Conservation (phyloP, 1,139 yeast genomes). For the Pichia sp. region DNA sequence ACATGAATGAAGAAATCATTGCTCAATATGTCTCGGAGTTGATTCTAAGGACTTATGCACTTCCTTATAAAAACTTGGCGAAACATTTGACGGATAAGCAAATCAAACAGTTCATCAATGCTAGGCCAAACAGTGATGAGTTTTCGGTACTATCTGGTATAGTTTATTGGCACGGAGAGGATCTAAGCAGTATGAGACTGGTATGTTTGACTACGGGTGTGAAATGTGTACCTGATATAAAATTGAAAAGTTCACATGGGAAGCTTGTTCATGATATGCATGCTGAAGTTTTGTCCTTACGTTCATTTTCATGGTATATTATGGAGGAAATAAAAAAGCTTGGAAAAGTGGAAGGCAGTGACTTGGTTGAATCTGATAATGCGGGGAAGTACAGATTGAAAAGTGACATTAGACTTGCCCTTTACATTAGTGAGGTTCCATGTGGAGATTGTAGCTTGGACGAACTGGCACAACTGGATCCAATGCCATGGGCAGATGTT, state of each 20-base stretch:
- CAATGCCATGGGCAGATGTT: slow-evolving; percentile 1
- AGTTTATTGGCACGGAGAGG: slow-evolving; percentile 33
- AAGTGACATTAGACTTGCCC: slow-evolving; percentile 41
- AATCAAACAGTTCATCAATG: slow-evolving; percentile 20
- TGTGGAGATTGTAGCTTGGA: slow-evolving; percentile 89
- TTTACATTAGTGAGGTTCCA: slow-evolving; percentile 78
- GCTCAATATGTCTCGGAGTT: slow-evolving; percentile 19
- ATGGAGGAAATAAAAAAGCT: slow-evolving; percentile 32
- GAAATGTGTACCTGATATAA: slow-evolving; percentile 61
- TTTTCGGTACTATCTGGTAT: slow-evolving; percentile 85
- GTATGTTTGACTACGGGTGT: slow-evolving; percentile 67
- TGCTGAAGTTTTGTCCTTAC: slow-evolving; percentile 72
- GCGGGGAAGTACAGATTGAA: slow-evolving; percentile 32
- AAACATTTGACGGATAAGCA: slow-evolving; percentile 12
- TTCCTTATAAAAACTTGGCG: slow-evolving; percentile 9
- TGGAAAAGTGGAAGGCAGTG: neutral
- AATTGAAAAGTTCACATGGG: slow-evolving; percentile 42
- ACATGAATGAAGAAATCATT: slow-evolving; percentile 2
- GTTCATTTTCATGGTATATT: slow-evolving; percentile 56
- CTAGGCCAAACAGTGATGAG: slow-evolving; percentile 67
- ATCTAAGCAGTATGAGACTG: slow-evolving; percentile 3
- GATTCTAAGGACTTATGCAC: slow-evolving; percentile 17
- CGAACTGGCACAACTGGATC: slow-evolving; percentile 29
- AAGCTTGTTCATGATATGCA: slow-evolving; percentile 76
- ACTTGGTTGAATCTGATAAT: slow-evolving; percentile 1